Base-by-base conservation (phyloP, 768 basidiomycete species). In the Auriscalpium vulgare region DNA sequence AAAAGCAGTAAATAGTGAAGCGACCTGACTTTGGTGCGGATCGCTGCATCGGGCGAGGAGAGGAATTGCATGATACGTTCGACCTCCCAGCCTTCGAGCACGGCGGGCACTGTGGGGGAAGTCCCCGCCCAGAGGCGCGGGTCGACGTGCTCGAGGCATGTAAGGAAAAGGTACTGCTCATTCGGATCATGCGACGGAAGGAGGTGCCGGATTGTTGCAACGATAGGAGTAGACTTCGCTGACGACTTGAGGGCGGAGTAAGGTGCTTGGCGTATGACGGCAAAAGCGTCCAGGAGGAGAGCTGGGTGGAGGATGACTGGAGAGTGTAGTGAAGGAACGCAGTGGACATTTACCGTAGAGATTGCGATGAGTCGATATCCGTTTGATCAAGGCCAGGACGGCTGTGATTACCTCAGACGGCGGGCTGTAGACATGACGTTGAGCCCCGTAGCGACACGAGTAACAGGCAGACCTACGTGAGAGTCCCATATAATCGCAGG, bases 11-110 rank as follows among this genome's bases (percentile, higher is more conserved):
- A 53, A 10, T 6, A 51, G 8, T 9, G 16, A 23, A 13, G 29
- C 14, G 23, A 51, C 55, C 74, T 55, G 62, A 86, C 90, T 75
- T 76, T 84, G 51, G 68, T 74, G 54, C 87, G 76, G 43, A 89
- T 78, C 34, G 75, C 63, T 9, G 65, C 59, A 65, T 92, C 90
- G 1, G 74, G 68, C 2, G 80, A 82, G 56, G 84, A 78, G 29
- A 92, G 70, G 14, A 87, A 68, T 56, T 76, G 78, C 82, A 92
- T 87, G 19, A 91, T 73, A 37, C 74, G 72, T 51, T 84, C 84
- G 40, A 92, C 88, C 52, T 91, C 89, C 77, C 78, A 79, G 53
- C 74, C 80, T n/a, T 88, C 84, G 47, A 91, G 68, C 9, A 81
- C 69, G 1, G 82, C 72, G 37, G 78, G 75, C 17, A 77, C 67